These are phyloP conservation scores for Sporothrix euskadiensis DNA, from an alignment of 2,329 filamentous ascomycete genomes.

Conservation along the genomic window DNA sequence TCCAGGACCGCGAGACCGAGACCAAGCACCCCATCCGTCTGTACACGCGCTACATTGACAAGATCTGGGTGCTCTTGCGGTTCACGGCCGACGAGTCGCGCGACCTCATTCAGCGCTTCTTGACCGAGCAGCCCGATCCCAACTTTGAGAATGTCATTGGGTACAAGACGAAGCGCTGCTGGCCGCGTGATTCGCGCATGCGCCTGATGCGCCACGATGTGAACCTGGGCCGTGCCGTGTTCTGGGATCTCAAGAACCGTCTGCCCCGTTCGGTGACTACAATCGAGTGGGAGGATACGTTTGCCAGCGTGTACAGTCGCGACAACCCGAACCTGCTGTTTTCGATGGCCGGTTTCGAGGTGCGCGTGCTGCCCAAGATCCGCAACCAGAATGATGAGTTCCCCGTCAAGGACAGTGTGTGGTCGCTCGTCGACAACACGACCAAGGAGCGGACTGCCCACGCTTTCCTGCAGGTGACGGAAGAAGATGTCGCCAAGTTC, in stretches of 20 bases:
- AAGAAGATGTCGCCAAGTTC: constrained; percentile 98
- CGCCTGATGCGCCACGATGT: constrained; percentile 98
- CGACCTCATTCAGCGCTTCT: constrained; percentile 93
- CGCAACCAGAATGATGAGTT: constrained; percentile 96
- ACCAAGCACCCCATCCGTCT: constrained; percentile 91
- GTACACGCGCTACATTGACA: constrained; percentile 98
- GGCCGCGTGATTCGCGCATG: constrained; percentile 97
- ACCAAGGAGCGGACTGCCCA: constrained; percentile 97
- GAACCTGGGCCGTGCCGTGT: constrained; percentile 93
- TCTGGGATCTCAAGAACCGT: constrained; percentile 98
- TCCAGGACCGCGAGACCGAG: constrained; percentile 89
- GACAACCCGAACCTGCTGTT: constrained; percentile 97
- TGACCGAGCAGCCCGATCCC: constrained; percentile 96
- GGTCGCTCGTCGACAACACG: constrained; percentile 94
- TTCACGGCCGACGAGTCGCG: constrained; percentile 93
- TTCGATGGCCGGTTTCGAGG: constrained; percentile 97
- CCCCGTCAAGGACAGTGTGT: constrained; percentile 95
- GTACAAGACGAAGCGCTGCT: constrained; percentile 99
- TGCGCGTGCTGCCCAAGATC: constrained; percentile 91
- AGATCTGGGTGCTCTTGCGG: constrained; percentile 96
- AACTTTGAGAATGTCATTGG: constrained; percentile 99
- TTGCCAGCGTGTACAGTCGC: constrained; percentile 94
- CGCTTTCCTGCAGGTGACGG: constrained; percentile 95
- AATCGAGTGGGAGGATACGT: constrained; percentile 98
- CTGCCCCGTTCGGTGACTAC: constrained; percentile 92